Conservation (phyloP, 345 rosid genomes). For the Pseudoturritis turrita region DNA sequence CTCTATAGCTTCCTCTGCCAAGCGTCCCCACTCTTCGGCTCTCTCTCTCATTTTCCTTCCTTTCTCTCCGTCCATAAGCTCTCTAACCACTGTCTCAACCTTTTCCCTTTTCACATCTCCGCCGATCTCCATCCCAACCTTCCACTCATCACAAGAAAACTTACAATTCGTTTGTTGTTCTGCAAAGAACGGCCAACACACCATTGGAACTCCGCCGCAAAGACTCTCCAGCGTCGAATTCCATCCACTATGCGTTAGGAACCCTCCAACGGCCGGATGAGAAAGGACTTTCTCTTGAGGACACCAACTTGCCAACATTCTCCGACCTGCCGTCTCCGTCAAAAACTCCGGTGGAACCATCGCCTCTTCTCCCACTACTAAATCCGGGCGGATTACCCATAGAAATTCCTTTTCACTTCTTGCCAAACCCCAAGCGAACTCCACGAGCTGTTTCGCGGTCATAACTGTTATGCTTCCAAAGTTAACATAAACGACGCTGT, state of each 20-base stretch:
- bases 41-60: conserved; percentile 46
- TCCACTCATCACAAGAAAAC: conserved; percentile 44
- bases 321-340: conserved; percentile 31
- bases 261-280: conserved; percentile 46
- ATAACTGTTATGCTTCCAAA: conserved; percentile 23
- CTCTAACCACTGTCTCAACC: conserved; percentile 43
- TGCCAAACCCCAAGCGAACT: conserved; percentile 54
- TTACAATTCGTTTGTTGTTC: conserved; percentile 59
- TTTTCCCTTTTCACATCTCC: conserved; percentile 44
- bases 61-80: conserved; percentile 45
- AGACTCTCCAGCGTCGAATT: conserved; percentile 58
- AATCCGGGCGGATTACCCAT: conserved; percentile 57
- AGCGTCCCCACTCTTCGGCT: conserved; percentile 36
- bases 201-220: conserved; percentile 43
- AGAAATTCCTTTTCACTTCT: conserved; percentile 40
- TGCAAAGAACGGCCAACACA: conserved; percentile 61
- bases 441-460: conserved; percentile 13
- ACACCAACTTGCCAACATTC: conserved; percentile 47
- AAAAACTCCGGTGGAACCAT: conserved; percentile 38
- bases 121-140: conserved; percentile 50
- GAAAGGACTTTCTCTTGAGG: conserved; percentile 47
- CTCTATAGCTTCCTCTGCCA: conserved; percentile 22
- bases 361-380: conserved; percentile 37
- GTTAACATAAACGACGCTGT: conserved; percentile 21
- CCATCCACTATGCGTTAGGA: conserved; percentile 66